phyloP scores from a whole-genome alignment of 257 asterid genomes.

The Solanum bulbocastanum region DNA sequence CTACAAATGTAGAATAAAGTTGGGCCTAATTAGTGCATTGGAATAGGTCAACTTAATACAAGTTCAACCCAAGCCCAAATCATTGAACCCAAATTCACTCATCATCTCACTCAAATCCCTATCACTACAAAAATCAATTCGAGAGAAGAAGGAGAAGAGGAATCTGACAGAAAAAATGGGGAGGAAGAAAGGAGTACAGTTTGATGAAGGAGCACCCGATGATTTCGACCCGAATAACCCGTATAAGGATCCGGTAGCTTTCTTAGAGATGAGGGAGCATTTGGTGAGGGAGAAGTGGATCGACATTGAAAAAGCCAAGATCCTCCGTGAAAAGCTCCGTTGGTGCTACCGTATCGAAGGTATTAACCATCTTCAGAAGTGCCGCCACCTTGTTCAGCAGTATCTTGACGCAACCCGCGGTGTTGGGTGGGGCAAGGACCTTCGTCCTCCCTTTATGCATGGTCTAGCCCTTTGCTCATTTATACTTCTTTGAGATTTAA shows the following conservation, averaged over 20 bases:
- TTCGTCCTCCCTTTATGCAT: constrained; percentile 70
- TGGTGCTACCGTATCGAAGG: constrained; percentile 96
- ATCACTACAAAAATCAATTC: neutral
- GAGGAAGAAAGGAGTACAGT: constrained; percentile 62
- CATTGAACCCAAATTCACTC: neutral
- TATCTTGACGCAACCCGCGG: constrained; percentile 94
- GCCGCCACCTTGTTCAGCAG: constrained; percentile 86
- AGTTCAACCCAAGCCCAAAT: neutral
- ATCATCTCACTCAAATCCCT: neutral
- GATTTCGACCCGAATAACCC: constrained; percentile 82
- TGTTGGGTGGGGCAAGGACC: constrained; percentile 95
- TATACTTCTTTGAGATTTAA: neutral
- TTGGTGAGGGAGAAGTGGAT: constrained; percentile 91
- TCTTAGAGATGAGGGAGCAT: constrained; percentile 91
- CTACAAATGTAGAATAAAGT: neutral
- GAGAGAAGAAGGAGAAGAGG: neutral
- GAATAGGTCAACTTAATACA: neutral
- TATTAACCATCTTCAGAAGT: constrained; percentile 83
- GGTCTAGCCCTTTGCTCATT: constrained; percentile 21
- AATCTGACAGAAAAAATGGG: constrained; percentile 36
- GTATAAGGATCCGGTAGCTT: constrained; percentile 87
- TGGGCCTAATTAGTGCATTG: neutral
- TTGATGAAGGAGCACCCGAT: constrained; percentile 89
- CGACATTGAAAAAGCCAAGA: constrained; percentile 95
- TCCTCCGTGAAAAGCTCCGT: constrained; percentile 73